Conservation (phyloP, 768 basidiomycete species). For the Tulasnella sp. region DNA sequence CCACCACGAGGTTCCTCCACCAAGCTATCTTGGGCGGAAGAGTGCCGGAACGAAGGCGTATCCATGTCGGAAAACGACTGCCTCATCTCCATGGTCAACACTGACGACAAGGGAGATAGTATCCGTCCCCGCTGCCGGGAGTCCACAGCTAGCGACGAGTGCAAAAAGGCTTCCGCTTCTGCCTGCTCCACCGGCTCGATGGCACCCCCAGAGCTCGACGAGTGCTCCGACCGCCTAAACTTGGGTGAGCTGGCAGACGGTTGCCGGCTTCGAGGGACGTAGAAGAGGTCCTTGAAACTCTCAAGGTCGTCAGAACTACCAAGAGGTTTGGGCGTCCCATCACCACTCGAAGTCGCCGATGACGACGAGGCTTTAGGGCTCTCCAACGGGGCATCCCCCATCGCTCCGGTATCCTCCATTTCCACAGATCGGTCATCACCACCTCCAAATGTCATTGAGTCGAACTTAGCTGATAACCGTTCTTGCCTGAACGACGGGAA, state of each 20-base stretch:
- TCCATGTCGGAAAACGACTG: neutral
- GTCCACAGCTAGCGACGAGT: too few relatives aligned
- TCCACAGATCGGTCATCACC: neutral
- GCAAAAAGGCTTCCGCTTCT: neutral
- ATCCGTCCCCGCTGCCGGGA: too few relatives aligned
- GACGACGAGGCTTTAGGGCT: neutral
- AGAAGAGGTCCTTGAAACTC: slow-evolving; percentile 18
- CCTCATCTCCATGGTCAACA: neutral
- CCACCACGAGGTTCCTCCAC: neutral
- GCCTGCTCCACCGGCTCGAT: neutral
- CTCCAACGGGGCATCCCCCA: neutral
- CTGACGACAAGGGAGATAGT: slow-evolving; percentile 10
- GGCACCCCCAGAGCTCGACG: neutral
- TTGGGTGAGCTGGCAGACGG: slow-evolving; percentile 4
- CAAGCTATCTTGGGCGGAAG: neutral
- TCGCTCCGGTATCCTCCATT: neutral
- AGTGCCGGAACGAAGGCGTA: neutral
- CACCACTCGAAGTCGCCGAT: neutral
- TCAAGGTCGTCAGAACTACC: slow-evolving; percentile 18
- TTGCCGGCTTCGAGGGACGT: slow-evolving; percentile 11
- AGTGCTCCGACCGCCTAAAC: neutral
- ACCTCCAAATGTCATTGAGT: slow-evolving; percentile 9
- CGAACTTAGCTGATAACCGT: neutral
- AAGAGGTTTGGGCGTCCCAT: neutral
- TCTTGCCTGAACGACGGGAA: slow-evolving; percentile 13